Conservation (phyloP, 257 asterid species). For the Solanum infundibuliforme region DNA sequence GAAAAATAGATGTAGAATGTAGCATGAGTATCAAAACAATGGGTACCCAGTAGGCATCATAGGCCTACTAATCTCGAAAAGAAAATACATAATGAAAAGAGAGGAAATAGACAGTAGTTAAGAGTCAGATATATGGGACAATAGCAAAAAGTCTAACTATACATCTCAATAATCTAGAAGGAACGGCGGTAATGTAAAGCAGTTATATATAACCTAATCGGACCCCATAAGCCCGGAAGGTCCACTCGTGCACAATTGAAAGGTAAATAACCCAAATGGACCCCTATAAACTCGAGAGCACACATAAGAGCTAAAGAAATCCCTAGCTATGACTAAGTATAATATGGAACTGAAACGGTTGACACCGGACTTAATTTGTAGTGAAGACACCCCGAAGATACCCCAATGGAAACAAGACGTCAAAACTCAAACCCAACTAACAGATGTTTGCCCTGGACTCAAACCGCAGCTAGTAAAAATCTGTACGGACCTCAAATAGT, state of each 20-base stretch:
- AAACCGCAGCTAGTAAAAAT: not conserved
- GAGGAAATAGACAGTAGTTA: not conserved
- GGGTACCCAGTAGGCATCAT: not conserved
- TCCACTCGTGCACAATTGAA: not conserved
- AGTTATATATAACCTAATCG: too few species aligned
- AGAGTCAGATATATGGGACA: not conserved
- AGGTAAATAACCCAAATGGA: not conserved
- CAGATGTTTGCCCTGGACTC: not conserved
- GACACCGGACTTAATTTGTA: not conserved
- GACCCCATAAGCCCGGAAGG: not conserved
- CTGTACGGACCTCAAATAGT: too few species aligned
- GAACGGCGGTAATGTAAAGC: too few species aligned
- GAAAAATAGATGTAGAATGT: not conserved
- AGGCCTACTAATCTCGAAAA: not conserved
- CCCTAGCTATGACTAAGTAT: not conserved
- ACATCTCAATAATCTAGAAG: too few species aligned
- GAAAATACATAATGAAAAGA: not conserved
- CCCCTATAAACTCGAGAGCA: not conserved
- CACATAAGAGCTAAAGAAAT: too few species aligned
- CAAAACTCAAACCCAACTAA: not conserved
- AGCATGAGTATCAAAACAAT: not conserved
- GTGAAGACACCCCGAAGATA: not conserved
- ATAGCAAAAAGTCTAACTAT: not conserved
- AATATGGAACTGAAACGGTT: not conserved
- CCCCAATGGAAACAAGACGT: not conserved